phyloP scores from a whole-genome alignment of 1,139 yeast species.

The Zygoascus meyerae region DNA sequence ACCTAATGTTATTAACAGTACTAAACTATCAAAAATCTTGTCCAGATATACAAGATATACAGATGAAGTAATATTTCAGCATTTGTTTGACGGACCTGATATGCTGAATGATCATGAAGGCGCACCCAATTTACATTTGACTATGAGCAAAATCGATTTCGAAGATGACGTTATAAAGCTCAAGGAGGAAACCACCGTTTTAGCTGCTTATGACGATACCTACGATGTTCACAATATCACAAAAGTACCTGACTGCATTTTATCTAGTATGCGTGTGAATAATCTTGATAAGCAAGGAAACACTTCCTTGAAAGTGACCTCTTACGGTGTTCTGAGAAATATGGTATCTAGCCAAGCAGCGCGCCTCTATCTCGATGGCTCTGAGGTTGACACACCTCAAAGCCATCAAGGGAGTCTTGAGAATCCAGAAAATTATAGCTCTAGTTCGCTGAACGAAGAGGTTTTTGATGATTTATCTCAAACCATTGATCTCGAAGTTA shows the following conservation, averaged over 20 bases:
- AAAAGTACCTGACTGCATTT: background rate
- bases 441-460: too few relatives aligned
- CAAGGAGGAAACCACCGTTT: background rate
- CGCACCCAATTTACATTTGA: background rate
- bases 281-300: background rate
- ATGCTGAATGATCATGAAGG: background rate
- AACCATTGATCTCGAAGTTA: constrained; percentile 2
- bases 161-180: background rate
- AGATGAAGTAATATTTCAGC: background rate
- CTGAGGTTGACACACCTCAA: too few relatives aligned
- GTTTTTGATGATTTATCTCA: background rate
- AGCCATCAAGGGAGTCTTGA: too few relatives aligned
- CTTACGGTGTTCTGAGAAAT: background rate
- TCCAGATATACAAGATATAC: background rate
- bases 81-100: background rate
- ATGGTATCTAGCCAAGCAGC: background rate
- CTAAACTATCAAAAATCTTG: background rate
- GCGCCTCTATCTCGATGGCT: too few relatives aligned
- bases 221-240: constrained; percentile 4
- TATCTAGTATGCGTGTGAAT: background rate
- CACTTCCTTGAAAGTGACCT: background rate
- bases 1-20: background rate
- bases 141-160: constrained; percentile 1
- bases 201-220: constrained; percentile 1
- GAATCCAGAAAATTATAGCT: too few relatives aligned